These are phyloP conservation scores for Trichoderma asperellum DNA, from an alignment of 2,329 filamentous ascomycete species.

Conservation along the genomic window DNA sequence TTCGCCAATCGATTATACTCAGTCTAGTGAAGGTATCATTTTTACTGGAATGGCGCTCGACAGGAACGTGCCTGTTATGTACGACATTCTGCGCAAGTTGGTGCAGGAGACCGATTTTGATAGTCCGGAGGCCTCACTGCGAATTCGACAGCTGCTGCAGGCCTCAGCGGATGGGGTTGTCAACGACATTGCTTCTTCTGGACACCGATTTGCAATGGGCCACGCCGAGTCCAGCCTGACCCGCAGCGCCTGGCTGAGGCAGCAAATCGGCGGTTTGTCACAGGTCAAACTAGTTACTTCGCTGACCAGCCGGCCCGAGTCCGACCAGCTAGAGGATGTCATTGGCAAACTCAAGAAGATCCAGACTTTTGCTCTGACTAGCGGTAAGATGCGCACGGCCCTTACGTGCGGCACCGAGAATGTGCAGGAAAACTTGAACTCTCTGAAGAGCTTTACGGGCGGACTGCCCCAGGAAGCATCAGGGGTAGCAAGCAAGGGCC, in stretches of 20 bases:
- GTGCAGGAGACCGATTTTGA: slow-evolving; percentile 90
- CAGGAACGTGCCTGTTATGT: slow-evolving; percentile 87
- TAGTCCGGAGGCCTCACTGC: slow-evolving; percentile 75
- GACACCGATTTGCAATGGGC: slow-evolving; percentile 82
- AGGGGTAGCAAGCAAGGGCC: slow-evolving; percentile 45
- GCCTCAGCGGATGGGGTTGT: slow-evolving; percentile 86
- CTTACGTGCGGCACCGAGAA: slow-evolving; percentile 84
- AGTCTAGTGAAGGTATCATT: slow-evolving; percentile 78
- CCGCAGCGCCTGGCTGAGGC: slow-evolving; percentile 69
- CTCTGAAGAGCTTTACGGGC: slow-evolving; percentile 70
- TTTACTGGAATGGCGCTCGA: slow-evolving; percentile 89
- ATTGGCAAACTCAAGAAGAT: slow-evolving; percentile 85
- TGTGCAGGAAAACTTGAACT: slow-evolving; percentile 68
- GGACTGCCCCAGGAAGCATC: slow-evolving; percentile 38
- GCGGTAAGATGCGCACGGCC: slow-evolving; percentile 72
- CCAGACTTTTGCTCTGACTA: slow-evolving; percentile 75
- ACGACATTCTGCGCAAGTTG: slow-evolving; percentile 78
- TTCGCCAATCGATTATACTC: slow-evolving; percentile 71
- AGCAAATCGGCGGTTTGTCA: slow-evolving; percentile 87
- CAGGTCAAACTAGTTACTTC: slow-evolving; percentile 84
- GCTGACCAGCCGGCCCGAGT: slow-evolving; percentile 71
- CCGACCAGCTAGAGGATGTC: slow-evolving; percentile 72
- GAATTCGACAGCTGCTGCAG: slow-evolving; percentile 85
- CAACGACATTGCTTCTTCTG: slow-evolving; percentile 87
- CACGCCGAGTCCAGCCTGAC: slow-evolving; percentile 82